Percentiles rank a stretch among this genome's conserved stretches.
Conservation (phyloP, 495 filamentous ascomycete genomes). For the Stereocaulon alpinum region DNA sequence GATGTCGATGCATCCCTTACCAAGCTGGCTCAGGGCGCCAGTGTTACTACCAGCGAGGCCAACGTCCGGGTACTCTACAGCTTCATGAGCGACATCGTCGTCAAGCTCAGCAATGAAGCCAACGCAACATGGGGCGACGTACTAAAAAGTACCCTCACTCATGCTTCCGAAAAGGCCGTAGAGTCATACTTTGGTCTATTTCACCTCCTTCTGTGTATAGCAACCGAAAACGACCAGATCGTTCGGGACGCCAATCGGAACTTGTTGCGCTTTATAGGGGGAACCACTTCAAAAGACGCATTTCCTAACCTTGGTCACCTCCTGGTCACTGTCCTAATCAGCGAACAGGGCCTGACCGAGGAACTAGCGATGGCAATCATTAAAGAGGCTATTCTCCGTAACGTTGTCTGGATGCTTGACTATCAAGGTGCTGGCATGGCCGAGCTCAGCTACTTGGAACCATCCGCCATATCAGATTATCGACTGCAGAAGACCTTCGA, state of each 20-base stretch:
- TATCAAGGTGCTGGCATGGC: slow-evolving; percentile 29
- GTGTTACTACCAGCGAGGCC: slow-evolving; percentile 12
- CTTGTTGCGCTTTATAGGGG: slow-evolving; percentile 29
- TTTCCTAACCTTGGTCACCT: slow-evolving; percentile 42
- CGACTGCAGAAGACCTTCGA: slow-evolving; percentile 39
- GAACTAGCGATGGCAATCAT: slow-evolving; percentile 34
- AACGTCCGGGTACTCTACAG: slow-evolving; percentile 32
- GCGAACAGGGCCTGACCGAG: slow-evolving; percentile 32
- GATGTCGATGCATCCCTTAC: slow-evolving; percentile 20
- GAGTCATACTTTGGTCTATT: slow-evolving; percentile 45
- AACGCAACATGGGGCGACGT: slow-evolving; percentile 7
- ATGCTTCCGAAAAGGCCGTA: slow-evolving; percentile 43
- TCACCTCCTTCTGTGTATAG: slow-evolving; percentile 38
- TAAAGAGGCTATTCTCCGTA: slow-evolving; percentile 39
- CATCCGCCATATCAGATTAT: slow-evolving; percentile 25
- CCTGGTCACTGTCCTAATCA: slow-evolving; percentile 37
- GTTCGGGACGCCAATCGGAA: slow-evolving; percentile 19
- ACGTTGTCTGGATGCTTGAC: slow-evolving; percentile 44
- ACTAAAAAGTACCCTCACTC: slow-evolving; percentile 32
- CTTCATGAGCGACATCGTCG: slow-evolving; percentile 44
- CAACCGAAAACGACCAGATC: slow-evolving; percentile 19
- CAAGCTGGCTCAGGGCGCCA: slow-evolving; percentile 11
- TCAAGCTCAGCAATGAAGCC: slow-evolving; percentile 34
- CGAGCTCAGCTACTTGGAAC: slow-evolving; percentile 39
- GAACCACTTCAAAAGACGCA: slow-evolving; percentile 30